A percentile compares a stretch with the other conserved stretches of the same genome.
Conservation (phyloP, 1,139 yeast genomes). For the Suhomyces terraborum region DNA sequence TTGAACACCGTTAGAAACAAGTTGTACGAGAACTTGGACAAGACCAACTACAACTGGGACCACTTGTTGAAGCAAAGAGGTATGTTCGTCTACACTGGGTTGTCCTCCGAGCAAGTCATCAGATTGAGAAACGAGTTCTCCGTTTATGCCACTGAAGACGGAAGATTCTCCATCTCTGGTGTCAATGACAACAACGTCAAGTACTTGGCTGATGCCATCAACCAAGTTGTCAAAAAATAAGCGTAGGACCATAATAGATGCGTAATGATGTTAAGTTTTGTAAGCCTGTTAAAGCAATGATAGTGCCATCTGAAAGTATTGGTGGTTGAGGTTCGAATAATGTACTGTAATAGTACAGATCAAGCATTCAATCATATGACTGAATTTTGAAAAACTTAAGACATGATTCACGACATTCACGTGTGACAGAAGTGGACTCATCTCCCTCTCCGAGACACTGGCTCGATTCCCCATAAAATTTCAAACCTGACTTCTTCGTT, state of each 20-base stretch:
- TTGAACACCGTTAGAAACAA: constrained; percentile 73
- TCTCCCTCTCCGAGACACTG: too few relatives aligned
- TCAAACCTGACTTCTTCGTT: too few relatives aligned
- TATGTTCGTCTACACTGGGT: constrained; percentile 94
- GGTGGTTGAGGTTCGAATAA: too few relatives aligned
- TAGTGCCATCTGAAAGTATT: too few relatives aligned
- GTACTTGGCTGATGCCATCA: constrained; percentile 76
- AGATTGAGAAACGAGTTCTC: constrained; percentile 70
- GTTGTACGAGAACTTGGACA: constrained; percentile 58
- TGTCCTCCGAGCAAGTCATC: constrained; percentile 67
- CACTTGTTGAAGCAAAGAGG: constrained; percentile 90
- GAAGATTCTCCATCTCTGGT: constrained; percentile 92
- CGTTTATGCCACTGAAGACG: constrained; percentile 84
- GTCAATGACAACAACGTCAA: constrained; percentile 78
- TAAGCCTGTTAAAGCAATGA: too few relatives aligned
- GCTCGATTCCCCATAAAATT: too few relatives aligned
- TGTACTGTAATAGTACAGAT: too few relatives aligned
- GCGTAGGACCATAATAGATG: background rate
- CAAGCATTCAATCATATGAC: too few relatives aligned
- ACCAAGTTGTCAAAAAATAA: constrained; percentile 50
- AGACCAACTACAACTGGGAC: constrained; percentile 71
- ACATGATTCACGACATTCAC: too few relatives aligned
- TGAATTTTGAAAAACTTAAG: too few relatives aligned
- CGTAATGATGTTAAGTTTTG: constrained; percentile 1
- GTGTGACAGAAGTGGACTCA: too few relatives aligned